These are phyloP conservation scores for Hippophae tibetana DNA, from an alignment of 306 rosid genomes.

Conservation along the genomic window DNA sequence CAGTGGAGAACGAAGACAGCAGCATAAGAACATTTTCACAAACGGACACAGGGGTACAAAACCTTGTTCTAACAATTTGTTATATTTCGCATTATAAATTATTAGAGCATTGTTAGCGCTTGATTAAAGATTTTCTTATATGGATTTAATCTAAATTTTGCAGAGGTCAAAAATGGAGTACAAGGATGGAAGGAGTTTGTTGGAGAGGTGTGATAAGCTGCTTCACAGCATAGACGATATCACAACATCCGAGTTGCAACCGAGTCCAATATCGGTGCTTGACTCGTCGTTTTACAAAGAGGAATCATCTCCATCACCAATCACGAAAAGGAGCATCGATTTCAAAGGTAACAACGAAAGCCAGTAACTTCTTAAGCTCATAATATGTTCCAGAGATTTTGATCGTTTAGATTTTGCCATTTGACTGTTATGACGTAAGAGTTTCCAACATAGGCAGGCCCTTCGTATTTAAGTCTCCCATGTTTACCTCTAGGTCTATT, in stretches of 20 bases:
- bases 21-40: constrained; percentile 54
- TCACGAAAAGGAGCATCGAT: constrained; percentile 72
- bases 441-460: not conserved
- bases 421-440: constrained; percentile 23
- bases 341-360: constrained; percentile 49
- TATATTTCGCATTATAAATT: not conserved
- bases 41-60: constrained; percentile 60
- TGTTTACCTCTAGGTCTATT: too few relatives aligned
- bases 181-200: constrained; percentile 56
- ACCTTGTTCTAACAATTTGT: not conserved
- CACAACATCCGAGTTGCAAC: constrained; percentile 66
- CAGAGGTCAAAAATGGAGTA: constrained; percentile 56
- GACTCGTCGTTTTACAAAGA: constrained; percentile 86
- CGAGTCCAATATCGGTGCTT: constrained; percentile 92
- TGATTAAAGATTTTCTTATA: too few relatives aligned
- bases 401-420: not conserved
- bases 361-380: not conserved
- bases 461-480: too few relatives aligned
- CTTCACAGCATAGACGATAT: constrained; percentile 75
- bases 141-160: not conserved
- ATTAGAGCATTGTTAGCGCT: too few relatives aligned
- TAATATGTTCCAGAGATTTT: constrained; percentile 12
- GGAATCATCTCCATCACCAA: constrained; percentile 83
- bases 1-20: constrained; percentile 65
- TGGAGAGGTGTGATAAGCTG: constrained; percentile 81